Evolutionary conservation across 2,329 filamentous ascomycete species (phyloP).

Genomic region (Verticillium isaacii): DNA sequence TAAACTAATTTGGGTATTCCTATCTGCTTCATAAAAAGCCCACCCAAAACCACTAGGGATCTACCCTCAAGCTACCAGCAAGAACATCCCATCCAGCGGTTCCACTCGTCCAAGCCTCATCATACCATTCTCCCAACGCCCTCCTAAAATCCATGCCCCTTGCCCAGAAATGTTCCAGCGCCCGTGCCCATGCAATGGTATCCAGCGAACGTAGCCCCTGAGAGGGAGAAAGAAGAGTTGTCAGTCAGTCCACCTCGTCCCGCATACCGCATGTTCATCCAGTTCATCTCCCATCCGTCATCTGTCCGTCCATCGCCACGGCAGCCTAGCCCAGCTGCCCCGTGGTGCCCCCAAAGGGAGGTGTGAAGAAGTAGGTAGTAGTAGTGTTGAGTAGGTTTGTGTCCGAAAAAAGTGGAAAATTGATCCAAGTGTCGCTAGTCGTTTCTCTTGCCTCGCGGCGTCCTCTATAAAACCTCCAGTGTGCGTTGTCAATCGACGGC

Average conservation of each 20-base stretch:
- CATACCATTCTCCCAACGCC: background rate
- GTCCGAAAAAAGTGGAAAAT: background rate
- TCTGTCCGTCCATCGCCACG: conserved; percentile 4
- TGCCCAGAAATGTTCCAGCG: background rate
- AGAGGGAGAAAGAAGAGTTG: background rate
- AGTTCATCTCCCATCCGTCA: conserved; percentile 7
- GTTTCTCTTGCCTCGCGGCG: conserved; percentile 32
- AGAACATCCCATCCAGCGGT: background rate
- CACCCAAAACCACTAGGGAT: background rate
- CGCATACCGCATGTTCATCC: conserved; percentile 5
- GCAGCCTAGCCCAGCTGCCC: conserved; percentile 12
- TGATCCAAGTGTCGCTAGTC: background rate
- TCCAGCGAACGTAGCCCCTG: conserved; percentile 1
- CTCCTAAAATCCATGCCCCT: background rate
- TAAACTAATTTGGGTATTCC: background rate
- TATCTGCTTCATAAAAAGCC: background rate
- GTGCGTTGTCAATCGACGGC: background rate
- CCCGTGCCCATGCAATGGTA: conserved; percentile 3
- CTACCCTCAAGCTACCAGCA: background rate
- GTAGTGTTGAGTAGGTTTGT: background rate
- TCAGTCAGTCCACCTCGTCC: background rate
- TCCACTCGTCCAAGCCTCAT: background rate
- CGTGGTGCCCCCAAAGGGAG: background rate
- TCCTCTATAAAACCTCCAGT: conserved; percentile 23
- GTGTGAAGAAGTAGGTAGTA: background rate